A percentile compares a stretch with the other conserved stretches of the same genome.
Conservation (phyloP, 148 eudicot species). For the Diospyros lotus region DNA sequence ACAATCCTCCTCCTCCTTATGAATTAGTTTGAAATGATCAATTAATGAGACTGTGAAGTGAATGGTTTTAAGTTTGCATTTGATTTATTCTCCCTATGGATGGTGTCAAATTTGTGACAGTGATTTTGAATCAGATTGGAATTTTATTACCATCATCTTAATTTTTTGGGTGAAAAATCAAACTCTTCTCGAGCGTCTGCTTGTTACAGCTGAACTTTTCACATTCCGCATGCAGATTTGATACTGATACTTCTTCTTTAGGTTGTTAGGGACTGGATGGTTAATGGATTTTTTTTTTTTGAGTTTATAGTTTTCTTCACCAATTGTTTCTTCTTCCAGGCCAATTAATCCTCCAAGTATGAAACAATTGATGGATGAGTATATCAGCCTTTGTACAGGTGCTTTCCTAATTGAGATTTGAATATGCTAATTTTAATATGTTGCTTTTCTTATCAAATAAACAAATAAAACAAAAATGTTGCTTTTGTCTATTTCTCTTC, state of each 20-base stretch:
- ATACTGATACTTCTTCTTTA: no score
- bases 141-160: neutral
- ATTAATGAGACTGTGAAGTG: neutral
- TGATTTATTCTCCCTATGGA: neutral
- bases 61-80: neutral
- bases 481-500: neutral
- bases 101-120: neutral
- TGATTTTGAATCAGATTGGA: neutral
- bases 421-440: neutral
- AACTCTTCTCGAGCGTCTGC: neutral
- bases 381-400: conserved; percentile 75
- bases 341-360: conserved; percentile 65
- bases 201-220: no score
- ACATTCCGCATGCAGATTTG: no score
- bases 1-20: no score
- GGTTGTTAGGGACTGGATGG: neutral
- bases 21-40: neutral
- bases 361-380: conserved; percentile 70
- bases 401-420: neutral
- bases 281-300: neutral
- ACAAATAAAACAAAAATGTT: no score
- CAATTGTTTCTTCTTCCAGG: conserved; percentile 44
- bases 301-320: neutral
- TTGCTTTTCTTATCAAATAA: no score
- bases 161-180: neutral